Conservation (phyloP, 1,139 yeast species). For the Ogataea hybrid region DNA sequence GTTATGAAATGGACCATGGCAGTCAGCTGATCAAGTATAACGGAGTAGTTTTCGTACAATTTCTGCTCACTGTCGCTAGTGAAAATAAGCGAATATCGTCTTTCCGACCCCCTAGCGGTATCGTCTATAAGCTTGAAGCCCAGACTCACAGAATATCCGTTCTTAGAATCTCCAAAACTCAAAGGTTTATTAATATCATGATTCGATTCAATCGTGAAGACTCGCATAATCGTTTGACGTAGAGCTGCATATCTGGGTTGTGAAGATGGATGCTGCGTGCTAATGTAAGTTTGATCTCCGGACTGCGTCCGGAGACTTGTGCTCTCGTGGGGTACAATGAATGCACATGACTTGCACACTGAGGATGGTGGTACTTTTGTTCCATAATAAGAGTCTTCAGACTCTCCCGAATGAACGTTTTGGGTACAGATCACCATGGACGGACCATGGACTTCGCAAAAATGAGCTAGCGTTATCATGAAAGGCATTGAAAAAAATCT, state of each 20-base stretch:
- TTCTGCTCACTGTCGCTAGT: slow-evolving; percentile 56
- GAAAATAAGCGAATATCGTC: slow-evolving; percentile 67
- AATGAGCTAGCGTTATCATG: slow-evolving; percentile 68
- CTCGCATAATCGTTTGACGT: slow-evolving; percentile 59
- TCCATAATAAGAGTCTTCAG: slow-evolving; percentile 23
- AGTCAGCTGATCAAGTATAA: slow-evolving; percentile 48
- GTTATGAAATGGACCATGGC: slow-evolving; percentile 52
- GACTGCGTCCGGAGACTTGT: slow-evolving; percentile 15
- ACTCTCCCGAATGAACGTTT: slow-evolving; percentile 32
- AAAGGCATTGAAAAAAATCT: slow-evolving; percentile 24
- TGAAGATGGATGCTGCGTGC: slow-evolving; percentile 67
- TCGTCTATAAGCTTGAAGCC: slow-evolving; percentile 68
- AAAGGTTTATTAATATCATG: slow-evolving; percentile 66
- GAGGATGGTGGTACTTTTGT: slow-evolving; percentile 39
- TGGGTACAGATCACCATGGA: slow-evolving; percentile 75
- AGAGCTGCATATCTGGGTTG: slow-evolving; percentile 52
- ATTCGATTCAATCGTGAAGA: slow-evolving; percentile 71
- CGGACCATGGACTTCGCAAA: slow-evolving; percentile 88
- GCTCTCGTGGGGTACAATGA: slow-evolving; percentile 42
- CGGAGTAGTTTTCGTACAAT: slow-evolving; percentile 57
- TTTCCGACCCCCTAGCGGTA: slow-evolving; percentile 75
- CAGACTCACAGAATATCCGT: slow-evolving; percentile 66
- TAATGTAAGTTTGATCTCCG: slow-evolving; percentile 30
- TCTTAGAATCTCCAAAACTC: slow-evolving; percentile 64
- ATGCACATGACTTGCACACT: slow-evolving; percentile 58